Conservation (phyloP, 139 green algal genomes). For the Zygnema cylindricum region DNA sequence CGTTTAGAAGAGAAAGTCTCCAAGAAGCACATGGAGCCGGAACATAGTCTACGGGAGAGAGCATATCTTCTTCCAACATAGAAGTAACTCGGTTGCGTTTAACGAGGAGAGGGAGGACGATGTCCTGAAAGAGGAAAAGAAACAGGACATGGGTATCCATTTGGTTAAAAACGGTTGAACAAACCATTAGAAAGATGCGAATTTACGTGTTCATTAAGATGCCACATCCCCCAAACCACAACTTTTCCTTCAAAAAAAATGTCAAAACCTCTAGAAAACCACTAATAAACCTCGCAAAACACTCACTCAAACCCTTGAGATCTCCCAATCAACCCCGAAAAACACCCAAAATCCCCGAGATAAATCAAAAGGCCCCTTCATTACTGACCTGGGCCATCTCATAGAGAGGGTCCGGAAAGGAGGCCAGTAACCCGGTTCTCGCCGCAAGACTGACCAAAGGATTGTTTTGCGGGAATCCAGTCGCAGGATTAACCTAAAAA, state of each 20-base stretch:
- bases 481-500: constrained; percentile 78
- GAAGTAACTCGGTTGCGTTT: constrained; percentile 67
- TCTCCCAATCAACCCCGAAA: too few species aligned
- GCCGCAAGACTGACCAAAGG: constrained; percentile 66
- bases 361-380: not conserved
- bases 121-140: constrained; percentile 59
- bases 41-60: constrained; percentile 50
- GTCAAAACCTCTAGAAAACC: too few species aligned
- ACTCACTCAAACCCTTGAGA: too few species aligned
- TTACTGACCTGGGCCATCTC: constrained; percentile 64
- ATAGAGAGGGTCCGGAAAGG: constrained; percentile 76
- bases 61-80: not conserved
- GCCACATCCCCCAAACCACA: too few species aligned
- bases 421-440: constrained; percentile 73
- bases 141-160: not conserved
- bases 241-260: too few species aligned
- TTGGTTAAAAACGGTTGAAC: too few species aligned
- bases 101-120: constrained; percentile 77
- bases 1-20: constrained; percentile 35
- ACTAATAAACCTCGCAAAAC: too few species aligned
- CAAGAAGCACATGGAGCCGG: constrained; percentile 42
- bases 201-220: too few species aligned
- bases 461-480: constrained; percentile 52
- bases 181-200: too few species aligned
- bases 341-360: too few species aligned